phyloP scores from a whole-genome alignment of 2,329 filamentous ascomycete genomes.

The Colletotrichum theobromicola region DNA sequence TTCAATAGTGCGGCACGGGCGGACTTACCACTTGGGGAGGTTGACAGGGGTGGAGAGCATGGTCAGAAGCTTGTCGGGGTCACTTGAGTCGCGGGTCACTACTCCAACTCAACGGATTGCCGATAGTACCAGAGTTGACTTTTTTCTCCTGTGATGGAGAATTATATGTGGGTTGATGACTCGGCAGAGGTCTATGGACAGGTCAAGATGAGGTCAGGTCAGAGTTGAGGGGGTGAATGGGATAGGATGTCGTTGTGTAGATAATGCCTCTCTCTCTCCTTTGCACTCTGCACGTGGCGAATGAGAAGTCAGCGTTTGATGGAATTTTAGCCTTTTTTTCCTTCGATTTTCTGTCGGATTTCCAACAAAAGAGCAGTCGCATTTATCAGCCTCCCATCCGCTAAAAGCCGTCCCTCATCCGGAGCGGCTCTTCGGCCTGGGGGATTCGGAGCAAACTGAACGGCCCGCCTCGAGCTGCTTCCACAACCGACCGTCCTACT shows the following conservation, averaged over 20 bases:
- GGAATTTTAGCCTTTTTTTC: slow-evolving; percentile 1
- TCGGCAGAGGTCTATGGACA: not conserved
- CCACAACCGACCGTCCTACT: not conserved
- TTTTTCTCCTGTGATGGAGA: not conserved
- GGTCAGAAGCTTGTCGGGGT: not conserved
- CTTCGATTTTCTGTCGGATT: not conserved
- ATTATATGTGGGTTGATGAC: not conserved
- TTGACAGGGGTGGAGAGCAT: slow-evolving; percentile 49
- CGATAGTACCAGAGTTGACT: not conserved
- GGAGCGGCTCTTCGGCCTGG: not conserved
- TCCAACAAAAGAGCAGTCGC: not conserved
- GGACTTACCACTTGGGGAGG: slow-evolving; percentile 61
- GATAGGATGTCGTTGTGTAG: not conserved
- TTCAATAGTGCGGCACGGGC: not conserved
- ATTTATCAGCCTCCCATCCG: slow-evolving; percentile 11
- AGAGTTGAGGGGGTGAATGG: not conserved
- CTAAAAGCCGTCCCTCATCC: slow-evolving; percentile 6
- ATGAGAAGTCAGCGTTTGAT: not conserved
- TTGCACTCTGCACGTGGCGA: slow-evolving; percentile 8
- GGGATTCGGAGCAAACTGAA: not conserved
- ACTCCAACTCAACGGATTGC: not conserved
- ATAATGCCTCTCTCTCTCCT: not conserved
- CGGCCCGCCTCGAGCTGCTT: not conserved
- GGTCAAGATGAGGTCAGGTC: not conserved
- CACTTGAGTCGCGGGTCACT: not conserved